phyloP scores from a whole-genome alignment of 257 asterid genomes.

The Capsicum pubescens region DNA sequence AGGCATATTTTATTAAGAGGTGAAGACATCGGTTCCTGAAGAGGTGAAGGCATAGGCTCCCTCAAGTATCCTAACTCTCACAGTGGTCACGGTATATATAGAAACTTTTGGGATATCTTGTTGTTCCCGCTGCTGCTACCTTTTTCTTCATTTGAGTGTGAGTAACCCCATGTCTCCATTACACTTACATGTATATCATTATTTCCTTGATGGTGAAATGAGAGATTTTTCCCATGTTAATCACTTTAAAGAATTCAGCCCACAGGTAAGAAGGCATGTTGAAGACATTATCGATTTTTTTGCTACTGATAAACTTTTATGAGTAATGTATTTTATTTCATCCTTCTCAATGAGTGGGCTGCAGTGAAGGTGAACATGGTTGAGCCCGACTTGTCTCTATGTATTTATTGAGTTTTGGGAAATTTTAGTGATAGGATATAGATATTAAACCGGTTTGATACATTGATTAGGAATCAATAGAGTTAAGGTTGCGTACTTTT shows the following conservation, averaged over 20 bases:
- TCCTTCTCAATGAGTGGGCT: neutral
- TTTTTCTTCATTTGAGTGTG: conserved; percentile 64
- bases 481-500: neutral
- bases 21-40: no score
- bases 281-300: neutral
- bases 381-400: neutral
- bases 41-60: no score
- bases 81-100: conserved; percentile 21
- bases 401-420: neutral
- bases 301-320: no score
- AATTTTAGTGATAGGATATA: neutral
- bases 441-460: neutral
- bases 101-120: conserved; percentile 26
- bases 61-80: conserved; percentile 27
- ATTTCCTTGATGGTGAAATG: neutral
- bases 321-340: no score
- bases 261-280: neutral
- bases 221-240: neutral
- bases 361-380: neutral
- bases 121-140: neutral
- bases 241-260: neutral
- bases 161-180: no score
- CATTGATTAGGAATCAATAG: conserved; percentile 1
- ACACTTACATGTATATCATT: no score
- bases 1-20: conserved; percentile 7